Evolutionary conservation across 306 rosid species (phyloP), one percentile per base, ranked within the genome.

Genomic region (Cucurbita ficifolia): DNA sequence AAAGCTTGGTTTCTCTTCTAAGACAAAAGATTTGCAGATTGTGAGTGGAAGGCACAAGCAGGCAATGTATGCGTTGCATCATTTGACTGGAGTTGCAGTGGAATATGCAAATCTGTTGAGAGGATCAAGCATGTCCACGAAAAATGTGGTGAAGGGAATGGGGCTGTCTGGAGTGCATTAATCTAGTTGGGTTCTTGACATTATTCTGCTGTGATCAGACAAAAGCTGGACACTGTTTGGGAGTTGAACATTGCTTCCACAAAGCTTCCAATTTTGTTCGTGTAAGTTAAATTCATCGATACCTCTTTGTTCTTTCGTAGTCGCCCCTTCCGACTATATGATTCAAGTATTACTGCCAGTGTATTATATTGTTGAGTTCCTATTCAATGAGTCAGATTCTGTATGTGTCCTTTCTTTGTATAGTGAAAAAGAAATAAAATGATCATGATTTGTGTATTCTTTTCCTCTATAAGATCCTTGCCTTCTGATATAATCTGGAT

Each of bases 1-100:
- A 36, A 36, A 36, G 46, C 68, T 36, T 36, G 22, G 40, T 42
- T 39, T 64, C 11, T 19, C 43, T 51, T 43, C 18, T 10, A 69
- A 69, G 39, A 69, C 73, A 13, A 8, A 24, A 69, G 8, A 22
- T 19, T 10, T 78, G 79, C 81, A 94, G 99, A 94, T 65, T 94
- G 99, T 19, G 99, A 94, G 85, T 94, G 97, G 99, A 94, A 94
- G 86, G 94, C 97, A 4, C 91, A 88, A 48, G 99, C 99, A 10
- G 99, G 97, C 22, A 91, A 91, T 82, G 85, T 84, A 35, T 94
- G 97, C 4, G 85, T 88, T 70, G 99, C 99, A 0, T 94, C 99
- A 1, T 94, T 94, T 54, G 97, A 94, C 80, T 94, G 97, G 99
- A 91, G 96, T 82, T 94, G 99, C 81, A 94, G 99, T n/a, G 99